Base-by-base conservation (phyloP, 2,329 filamentous ascomycete genomes). In the Aspergillus quadricinctus region DNA sequence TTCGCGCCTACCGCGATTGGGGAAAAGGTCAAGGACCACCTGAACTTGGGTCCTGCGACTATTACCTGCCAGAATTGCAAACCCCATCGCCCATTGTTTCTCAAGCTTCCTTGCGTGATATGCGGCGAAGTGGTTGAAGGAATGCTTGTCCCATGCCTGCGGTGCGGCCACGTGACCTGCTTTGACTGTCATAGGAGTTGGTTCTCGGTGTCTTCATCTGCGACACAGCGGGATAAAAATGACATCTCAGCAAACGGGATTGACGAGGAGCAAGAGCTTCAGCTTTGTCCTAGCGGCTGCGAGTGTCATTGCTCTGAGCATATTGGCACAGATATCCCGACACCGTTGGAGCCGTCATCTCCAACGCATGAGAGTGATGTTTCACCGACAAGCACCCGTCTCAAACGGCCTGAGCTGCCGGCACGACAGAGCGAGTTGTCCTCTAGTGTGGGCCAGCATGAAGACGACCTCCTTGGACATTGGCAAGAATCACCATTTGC, bases 151-250 rank as follows among this genome's bases (percentile, higher is more conserved):
- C 78, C 78, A 4, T 80, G 78, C 57, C 66, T 80, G 10, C 70
- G 72, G 48, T 80, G 78, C 61, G 77, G 78, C 19, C 78, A 80
- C 56, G 72, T 79, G 19, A 73, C 72, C 56, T 80, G 78, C 61
- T 75, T 76, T 51, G 64, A 70, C 19, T 80, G 78, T 59, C 77
- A 78, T 49, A 66, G 65, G 43, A 64, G 64, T 43, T 78, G 77
- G 76, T 76, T 78, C 66, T 70, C 62, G 2, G 54, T 56, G 25
- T 48, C 53, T 5, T 57, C 52, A 21, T 45, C 53, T 29, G 55
- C 60, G 5, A 49, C 50, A 52, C 53, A 54, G 1, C 48, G 35
- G 21, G 57, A 64, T 50, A 61, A 63, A 46, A 52, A 57, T 31
- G 56, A 56, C 45, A 35, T 19, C n/a, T 19, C 50, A 48, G 48